Evolutionary conservation across 176 grass and related monocot species (phyloP), one percentile per base, ranked within the genome.

Genomic region (Stipa capillata): DNA sequence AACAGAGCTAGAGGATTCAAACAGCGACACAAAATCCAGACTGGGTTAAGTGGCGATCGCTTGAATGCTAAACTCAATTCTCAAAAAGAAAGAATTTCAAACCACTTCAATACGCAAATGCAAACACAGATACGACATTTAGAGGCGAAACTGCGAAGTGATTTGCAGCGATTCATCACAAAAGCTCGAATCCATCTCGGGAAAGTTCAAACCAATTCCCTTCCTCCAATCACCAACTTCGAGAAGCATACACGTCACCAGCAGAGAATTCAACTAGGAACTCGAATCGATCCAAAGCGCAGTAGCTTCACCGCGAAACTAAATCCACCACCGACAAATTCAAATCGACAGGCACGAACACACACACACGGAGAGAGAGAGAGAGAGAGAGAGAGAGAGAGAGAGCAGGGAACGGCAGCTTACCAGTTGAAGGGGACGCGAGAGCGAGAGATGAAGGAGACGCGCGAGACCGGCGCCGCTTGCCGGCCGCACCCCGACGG

Each of bases 401-500:
- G 74, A 33, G 36, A 14, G 65, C 72, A 36, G 57, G 34, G 39
- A 28, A 36, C 31, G 50, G 29, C 17, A 10, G 16, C 59, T 74
- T 78, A 94, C 96, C 92, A 87, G 81, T 80, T 85, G 72, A 95
- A 98, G 21, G 81, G 89, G 33, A 78, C 74, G 73, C 40, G 86
- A 72, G 82, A 59, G 48, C 82, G 84, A 21, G 64, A 24, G 64
- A 55, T 15, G 84, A 76, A 87, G 39, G 85, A 70, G 70, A 69
- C 27, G 47, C 65, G 85, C 60, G 87, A 45, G 15, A 88, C 71
- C 62, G 69, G 51, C 51, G 41, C 42, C 41, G 20, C 53, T 0
- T 15, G 61, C 14, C 4, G 34, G 76, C 27, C 6, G 63, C 83
- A 82, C 71, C 61, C 84, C 49, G 59, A 74, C 0, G 83, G 78